Base-by-base conservation (phyloP, 2,329 filamentous ascomycete genomes). In the Fusarium setosum region DNA sequence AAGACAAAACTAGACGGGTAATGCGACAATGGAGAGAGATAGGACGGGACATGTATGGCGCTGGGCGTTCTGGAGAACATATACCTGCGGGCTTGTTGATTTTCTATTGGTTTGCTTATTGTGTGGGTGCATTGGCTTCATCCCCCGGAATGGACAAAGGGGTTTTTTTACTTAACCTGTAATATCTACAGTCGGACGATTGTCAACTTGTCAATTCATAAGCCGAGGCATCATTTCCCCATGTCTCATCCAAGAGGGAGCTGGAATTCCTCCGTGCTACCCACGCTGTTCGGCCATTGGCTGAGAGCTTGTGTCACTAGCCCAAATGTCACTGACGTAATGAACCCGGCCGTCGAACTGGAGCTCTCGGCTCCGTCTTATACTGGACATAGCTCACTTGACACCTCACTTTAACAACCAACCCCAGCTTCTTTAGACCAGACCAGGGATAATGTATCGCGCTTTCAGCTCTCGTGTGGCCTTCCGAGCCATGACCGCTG, bases 401-500 rank as follows among this genome's bases (percentile, higher is more conserved):
- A 53, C 50, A 40, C 42, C 57, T 17, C 32, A 65, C 20, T 32
- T 31, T 23, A 42, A 47, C 38, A 50, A 50, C 37, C 35, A 7
- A 7, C 31, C 15, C 15, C 17, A 21, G 38, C 29, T n/a, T n/a
- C n/a, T n/a, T n/a, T n/a, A n/a, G 24, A 41, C 38, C 13, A 53
- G 21, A 9, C n/a, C n/a, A n/a, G 29, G 21, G 15, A 53, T 17
- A 6, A 74, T 74, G 72, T 69, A 63, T 38, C 70, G 70, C 41
- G 37, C 68, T 2, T 65, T 73, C 37, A 65, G 45, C 23, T 62
- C 66, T 15, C 58, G 69, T 56, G 48, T 62, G 26, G 63, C 66
- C 31, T 52, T 65, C n/a, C 67, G 74, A 20, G 57, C 72, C n/a
- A 57, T 76, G 45, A 61, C 70, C 12, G 54, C 65, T 23, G 68